phyloP scores from a whole-genome alignment of 352 stramenopile genomes.

The Phytophthora constricta region DNA sequence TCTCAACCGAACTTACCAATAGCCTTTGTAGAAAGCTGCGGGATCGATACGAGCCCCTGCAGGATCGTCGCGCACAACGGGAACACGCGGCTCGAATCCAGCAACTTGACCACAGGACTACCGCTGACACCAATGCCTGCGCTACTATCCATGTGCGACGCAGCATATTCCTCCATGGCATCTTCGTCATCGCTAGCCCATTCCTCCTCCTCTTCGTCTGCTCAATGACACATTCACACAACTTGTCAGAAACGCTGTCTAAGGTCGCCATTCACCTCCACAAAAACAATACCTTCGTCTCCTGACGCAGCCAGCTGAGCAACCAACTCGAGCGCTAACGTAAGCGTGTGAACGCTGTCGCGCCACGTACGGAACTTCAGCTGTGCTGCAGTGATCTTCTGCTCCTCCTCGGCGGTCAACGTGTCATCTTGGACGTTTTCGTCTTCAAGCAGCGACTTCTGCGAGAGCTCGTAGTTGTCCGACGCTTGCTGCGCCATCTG shows the following conservation, averaged over 20 bases:
- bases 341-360: conserved; percentile 84
- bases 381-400: conserved; percentile 71
- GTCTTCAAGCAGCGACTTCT: conserved; percentile 68
- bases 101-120: conserved; percentile 40
- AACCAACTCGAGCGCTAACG: conserved; percentile 77
- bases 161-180: conserved; percentile 82
- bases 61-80: conserved; percentile 68
- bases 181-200: conserved; percentile 91
- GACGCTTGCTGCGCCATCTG: conserved; percentile 76
- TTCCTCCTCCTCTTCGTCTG: conserved; percentile 79
- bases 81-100: conserved; percentile 60
- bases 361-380: conserved; percentile 75
- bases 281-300: conserved; percentile 48
- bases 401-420: conserved; percentile 62
- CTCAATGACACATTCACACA: not conserved
- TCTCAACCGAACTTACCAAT: conserved; percentile 47
- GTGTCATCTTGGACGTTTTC: conserved; percentile 71
- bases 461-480: conserved; percentile 62
- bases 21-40: conserved; percentile 47
- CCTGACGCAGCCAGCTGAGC: conserved; percentile 62
- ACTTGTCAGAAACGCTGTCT: not conserved
- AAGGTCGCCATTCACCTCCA: not conserved
- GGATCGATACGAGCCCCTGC: conserved; percentile 79
- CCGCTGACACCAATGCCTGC: conserved; percentile 5
- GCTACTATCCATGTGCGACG: conserved; percentile 67